phyloP scores from a whole-genome alignment of 371 early-diverging fungal species.

The Circinella umbellata region DNA sequence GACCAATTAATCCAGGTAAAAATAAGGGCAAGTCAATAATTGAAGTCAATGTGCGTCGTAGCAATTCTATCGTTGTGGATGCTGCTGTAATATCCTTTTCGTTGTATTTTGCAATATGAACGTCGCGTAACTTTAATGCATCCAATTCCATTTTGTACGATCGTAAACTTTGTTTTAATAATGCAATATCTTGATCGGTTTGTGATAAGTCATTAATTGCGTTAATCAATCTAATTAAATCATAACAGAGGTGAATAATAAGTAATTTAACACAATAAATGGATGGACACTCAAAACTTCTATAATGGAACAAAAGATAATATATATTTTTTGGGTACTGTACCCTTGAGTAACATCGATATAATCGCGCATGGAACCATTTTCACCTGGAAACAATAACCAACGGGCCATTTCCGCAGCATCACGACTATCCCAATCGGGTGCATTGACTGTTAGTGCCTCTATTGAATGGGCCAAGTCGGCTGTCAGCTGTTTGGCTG shows the following conservation, averaged over 20 bases:
- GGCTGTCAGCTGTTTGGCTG: conserved; percentile 56
- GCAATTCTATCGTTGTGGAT: conserved; percentile 41
- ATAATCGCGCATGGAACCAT: conserved; percentile 49
- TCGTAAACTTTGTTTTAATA: conserved; percentile 44
- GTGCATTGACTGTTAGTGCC: conserved; percentile 53
- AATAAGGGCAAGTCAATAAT: conserved; percentile 57
- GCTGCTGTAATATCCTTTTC: conserved; percentile 48
- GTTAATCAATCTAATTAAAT: conserved; percentile 45
- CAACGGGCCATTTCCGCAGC: conserved; percentile 56
- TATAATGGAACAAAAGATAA: no score
- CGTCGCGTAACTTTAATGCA: conserved; percentile 36
- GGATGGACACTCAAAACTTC: no score
- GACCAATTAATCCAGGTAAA: conserved; percentile 56
- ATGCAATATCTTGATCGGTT: conserved; percentile 33
- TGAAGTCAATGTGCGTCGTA: conserved; percentile 42
- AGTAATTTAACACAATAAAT: no score
- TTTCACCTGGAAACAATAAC: conserved; percentile 54
- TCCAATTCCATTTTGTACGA: conserved; percentile 51
- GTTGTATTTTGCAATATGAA: conserved; percentile 56
- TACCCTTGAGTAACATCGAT: conserved; percentile 60
- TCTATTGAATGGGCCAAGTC: conserved; percentile 42
- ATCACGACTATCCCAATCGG: conserved; percentile 55
- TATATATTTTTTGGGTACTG: background rate
- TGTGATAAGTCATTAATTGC: conserved; percentile 32
- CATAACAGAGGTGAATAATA: no score